Evolutionary conservation across 805 yeast genomes (phyloP).

Genomic region (Kockiozyma suomiensis): DNA sequence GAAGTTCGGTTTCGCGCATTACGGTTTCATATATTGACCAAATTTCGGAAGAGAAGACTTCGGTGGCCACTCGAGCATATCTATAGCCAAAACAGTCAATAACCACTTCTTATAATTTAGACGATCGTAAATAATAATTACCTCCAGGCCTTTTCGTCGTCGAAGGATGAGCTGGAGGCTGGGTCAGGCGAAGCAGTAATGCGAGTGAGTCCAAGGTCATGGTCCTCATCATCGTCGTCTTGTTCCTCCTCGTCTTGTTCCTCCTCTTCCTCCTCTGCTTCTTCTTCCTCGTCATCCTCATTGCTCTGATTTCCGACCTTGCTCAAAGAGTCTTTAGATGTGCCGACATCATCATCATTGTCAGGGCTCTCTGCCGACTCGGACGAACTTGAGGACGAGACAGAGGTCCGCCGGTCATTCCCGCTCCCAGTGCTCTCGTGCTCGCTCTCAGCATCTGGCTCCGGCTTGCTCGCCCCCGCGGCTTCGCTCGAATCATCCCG

Average conservation of each 20-base stretch:
- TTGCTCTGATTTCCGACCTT: background rate
- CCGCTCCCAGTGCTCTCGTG: conserved; percentile 1
- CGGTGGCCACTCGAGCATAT: conserved; percentile 74
- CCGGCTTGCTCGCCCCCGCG: background rate
- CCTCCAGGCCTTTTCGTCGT: conserved; percentile 40
- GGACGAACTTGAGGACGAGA: conserved; percentile 12
- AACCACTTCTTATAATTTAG: background rate
- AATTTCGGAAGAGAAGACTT: conserved; percentile 85
- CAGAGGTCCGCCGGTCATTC: background rate
- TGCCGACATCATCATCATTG: background rate
- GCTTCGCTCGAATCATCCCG: conserved; percentile 1
- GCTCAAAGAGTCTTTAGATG: background rate
- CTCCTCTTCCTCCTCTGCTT: conserved; percentile 26
- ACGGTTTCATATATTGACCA: conserved; percentile 93
- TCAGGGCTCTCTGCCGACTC: conserved; percentile 6
- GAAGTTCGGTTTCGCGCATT: conserved; percentile 67
- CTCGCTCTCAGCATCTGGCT: background rate
- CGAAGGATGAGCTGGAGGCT: conserved; percentile 32
- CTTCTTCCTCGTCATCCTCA: conserved; percentile 10
- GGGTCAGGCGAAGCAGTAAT: conserved; percentile 34
- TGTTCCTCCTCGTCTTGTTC: conserved; percentile 33
- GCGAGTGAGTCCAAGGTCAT: conserved; percentile 34
- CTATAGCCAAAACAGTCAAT: conserved; percentile 12
- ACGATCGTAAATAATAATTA: conserved; percentile 1
- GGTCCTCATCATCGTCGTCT: conserved; percentile 20